Evolutionary conservation across 2,329 filamentous ascomycete species (phyloP), one percentile per base, ranked within the genome.

Genomic region (Graphilbum sp.): DNA sequence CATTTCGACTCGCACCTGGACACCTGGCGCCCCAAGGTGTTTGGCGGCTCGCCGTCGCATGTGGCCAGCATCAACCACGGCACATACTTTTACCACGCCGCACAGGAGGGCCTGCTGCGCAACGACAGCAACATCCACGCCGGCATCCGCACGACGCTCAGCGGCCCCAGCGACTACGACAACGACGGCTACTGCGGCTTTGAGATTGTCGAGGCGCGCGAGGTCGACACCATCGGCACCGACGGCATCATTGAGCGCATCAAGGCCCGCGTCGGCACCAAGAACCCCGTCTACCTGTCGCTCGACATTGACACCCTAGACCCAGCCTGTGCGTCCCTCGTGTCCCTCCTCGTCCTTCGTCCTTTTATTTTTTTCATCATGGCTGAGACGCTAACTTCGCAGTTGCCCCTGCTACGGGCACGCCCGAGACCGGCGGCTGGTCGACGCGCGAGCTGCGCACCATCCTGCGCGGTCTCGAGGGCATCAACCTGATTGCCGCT

Each of bases 301-400:
- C 77, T 92, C 34, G 86, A 94, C 52, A 93, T 93, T 49, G 85
- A 93, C 52, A 86, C 83, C 1, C 64, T 93, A 4, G 85, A 93
- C 53, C 85, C 86, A 8, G 82, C 82, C 5, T 88, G 69, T 74
- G 55, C 55, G 67, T 59, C 10, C 7, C 30, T 21, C 33, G 15
- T 19, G 3, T 35, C 7, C 15, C 17, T 19, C 12, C 21, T 16
- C 6, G 7, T 34, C n/a, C 36, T 38, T 19, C 29, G 17, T 36
- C n/a, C 30, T 30, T 12, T 12, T 30, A 13, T 12, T n/a, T 30
- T n/a, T 13, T n/a, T 30, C 10, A 11, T 8, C 27, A 8, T 30
- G 27, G 27, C 7, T n/a, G 15, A n/a, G n/a, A n/a, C 27, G 20
- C 18, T 34, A 27, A 27, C 33, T n/a, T 17, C 5, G 8, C 16